A percentile compares a stretch with the other conserved stretches of the same genome.
phyloP scores from a whole-genome alignment of 2,329 filamentous ascomycete species.

The Mycogone perniciosa region DNA sequence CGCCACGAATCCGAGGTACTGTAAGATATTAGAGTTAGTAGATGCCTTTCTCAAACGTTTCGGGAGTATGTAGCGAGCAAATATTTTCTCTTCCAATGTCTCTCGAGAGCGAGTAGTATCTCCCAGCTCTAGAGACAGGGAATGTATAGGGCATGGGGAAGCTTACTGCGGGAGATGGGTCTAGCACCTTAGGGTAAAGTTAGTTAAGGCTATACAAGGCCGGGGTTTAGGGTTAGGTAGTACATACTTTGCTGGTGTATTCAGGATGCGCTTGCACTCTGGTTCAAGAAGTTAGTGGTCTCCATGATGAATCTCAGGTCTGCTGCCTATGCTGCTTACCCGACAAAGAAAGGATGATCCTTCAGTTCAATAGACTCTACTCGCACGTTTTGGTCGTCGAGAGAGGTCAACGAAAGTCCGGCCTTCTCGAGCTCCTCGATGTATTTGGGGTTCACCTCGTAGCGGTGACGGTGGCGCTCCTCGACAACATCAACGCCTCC shows the following conservation, averaged over 20 bases:
- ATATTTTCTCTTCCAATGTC: too few relatives aligned
- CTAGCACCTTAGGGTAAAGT: conserved; percentile 10
- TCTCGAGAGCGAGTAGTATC: background rate
- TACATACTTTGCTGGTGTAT: conserved; percentile 63
- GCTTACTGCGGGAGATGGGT: conserved; percentile 12
- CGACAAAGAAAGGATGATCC: conserved; percentile 77
- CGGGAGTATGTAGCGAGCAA: background rate
- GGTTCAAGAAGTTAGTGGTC: background rate
- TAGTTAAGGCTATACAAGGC: background rate
- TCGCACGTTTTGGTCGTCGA: conserved; percentile 69
- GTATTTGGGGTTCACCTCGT: conserved; percentile 81
- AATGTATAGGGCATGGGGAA: background rate
- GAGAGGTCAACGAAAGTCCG: conserved; percentile 71
- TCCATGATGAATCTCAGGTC: background rate
- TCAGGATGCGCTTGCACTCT: conserved; percentile 85
- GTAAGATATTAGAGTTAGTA: conserved; percentile 23
- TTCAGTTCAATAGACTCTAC: conserved; percentile 81
- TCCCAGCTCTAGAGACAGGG: background rate
- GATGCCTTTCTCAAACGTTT: background rate
- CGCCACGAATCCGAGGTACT: conserved; percentile 80
- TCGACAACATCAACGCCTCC: conserved; percentile 48
- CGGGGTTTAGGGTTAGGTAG: conserved; percentile 48
- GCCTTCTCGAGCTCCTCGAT: conserved; percentile 61
- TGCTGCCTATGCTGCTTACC: conserved; percentile 11
- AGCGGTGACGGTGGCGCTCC: conserved; percentile 82